A percentile compares a stretch with the other conserved stretches of the same genome.
These are phyloP conservation scores for Fagus sylvatica DNA, from an alignment of 306 rosid species.

Conservation along the genomic window DNA sequence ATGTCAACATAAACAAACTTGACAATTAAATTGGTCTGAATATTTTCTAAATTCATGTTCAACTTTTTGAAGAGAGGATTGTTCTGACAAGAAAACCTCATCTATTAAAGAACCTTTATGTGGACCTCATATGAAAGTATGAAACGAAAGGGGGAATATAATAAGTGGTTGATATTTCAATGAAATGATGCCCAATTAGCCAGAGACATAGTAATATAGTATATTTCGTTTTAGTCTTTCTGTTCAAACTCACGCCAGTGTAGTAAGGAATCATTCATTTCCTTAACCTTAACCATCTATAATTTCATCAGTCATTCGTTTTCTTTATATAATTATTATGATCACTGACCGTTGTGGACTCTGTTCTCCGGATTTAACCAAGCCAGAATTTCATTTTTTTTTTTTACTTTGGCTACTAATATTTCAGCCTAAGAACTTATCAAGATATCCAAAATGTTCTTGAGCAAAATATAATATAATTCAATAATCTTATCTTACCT, in stretches of 20 bases:
- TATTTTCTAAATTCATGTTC: background rate
- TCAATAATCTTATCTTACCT: no score
- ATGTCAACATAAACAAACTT: background rate
- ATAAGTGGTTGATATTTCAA: constrained; percentile 28
- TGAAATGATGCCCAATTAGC: constrained; percentile 26
- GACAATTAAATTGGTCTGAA: background rate
- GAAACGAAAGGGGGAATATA: background rate
- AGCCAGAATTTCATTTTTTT: no score
- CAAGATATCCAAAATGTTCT: no score
- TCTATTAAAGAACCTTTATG: background rate
- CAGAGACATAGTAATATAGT: background rate
- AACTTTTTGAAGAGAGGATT: background rate
- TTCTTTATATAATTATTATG: background rate
- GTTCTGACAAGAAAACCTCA: background rate
- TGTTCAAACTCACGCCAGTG: constrained; percentile 45
- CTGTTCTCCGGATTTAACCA: no score
- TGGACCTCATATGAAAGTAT: no score
- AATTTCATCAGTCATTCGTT: constrained; percentile 11
- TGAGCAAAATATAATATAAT: no score
- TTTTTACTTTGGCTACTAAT: no score
- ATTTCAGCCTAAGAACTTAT: no score
- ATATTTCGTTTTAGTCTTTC: constrained; percentile 20
- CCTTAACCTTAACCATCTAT: background rate
- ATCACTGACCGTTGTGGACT: constrained; percentile 2
- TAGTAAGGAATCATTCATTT: constrained; percentile 4